Percentiles rank a stretch among this genome's conserved stretches.
phyloP scores from a whole-genome alignment of 805 yeast genomes.

The Candida sphagnicola region DNA sequence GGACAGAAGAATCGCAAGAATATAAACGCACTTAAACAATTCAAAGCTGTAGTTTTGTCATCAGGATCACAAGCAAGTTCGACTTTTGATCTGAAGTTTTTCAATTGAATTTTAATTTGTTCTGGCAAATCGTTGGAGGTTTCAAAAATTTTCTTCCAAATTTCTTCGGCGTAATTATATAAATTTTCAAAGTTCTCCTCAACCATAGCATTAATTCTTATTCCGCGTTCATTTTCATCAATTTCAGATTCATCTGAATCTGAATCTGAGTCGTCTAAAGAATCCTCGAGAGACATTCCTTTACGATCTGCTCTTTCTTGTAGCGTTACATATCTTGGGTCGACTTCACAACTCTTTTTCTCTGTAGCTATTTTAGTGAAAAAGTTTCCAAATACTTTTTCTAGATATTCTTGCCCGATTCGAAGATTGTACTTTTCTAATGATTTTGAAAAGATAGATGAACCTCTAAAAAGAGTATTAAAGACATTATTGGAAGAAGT shows the following conservation, averaged over 20 bases:
- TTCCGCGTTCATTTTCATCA: slow-evolving; percentile 22
- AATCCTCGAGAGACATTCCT: slow-evolving; percentile 20
- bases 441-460: slow-evolving; percentile 76
- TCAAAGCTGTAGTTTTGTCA: slow-evolving; percentile 52
- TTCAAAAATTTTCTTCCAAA: slow-evolving; percentile 63
- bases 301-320: slow-evolving; percentile 26
- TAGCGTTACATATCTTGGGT: slow-evolving; percentile 57
- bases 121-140: slow-evolving; percentile 75
- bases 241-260: slow-evolving; percentile 15
- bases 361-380: slow-evolving; percentile 50
- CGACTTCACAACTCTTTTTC: slow-evolving; percentile 68
- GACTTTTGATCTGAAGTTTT: slow-evolving; percentile 57
- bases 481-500: slow-evolving; percentile 29
- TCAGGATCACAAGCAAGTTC: slow-evolving; percentile 58
- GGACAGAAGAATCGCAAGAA: slow-evolving; percentile 70
- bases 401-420: slow-evolving; percentile 76
- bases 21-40: slow-evolving; percentile 78
- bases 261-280: slow-evolving; percentile 10
- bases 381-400: slow-evolving; percentile 67
- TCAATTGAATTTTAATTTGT: slow-evolving; percentile 61
- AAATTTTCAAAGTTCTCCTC: slow-evolving; percentile 48
- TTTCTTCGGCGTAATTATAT: slow-evolving; percentile 44
- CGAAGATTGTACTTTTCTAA: slow-evolving; percentile 73
- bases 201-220: slow-evolving; percentile 31
- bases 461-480: slow-evolving; percentile 66